Base-by-base conservation (phyloP, 768 basidiomycete genomes). In the Lentinula aciculospora region DNA sequence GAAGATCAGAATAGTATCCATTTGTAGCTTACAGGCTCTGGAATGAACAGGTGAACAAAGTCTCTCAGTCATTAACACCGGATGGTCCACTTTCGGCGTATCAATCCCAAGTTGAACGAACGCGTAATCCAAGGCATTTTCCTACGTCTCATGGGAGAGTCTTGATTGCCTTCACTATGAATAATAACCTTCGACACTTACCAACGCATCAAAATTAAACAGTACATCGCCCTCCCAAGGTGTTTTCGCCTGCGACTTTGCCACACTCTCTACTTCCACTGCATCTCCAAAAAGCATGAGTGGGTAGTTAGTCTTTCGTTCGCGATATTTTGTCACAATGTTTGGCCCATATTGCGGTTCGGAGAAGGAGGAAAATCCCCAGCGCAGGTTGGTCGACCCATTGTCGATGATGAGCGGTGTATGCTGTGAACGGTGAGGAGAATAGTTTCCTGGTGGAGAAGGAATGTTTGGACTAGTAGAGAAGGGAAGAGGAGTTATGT, bases 181-280 rank as follows among this genome's bases (percentile, higher is more conserved):
- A 13, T 37, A 19, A 56, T n/a, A 42, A 25, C 32, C 2, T 48
- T 19, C 7, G n/a, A 5, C 15, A 57, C 56, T 73, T 73, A 98
- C 96, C 80, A 98, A 75, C 25, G 92, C 87, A 72, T 98, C 97
- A 63, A 89, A 91, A 71, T 94, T 94, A 63, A 93, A 78, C 47
- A 98, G 69, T 21, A 97, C 84, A 66, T 98, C 97, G 7, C 93
- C 94, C 68, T 99, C 97, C 88, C 91, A 98, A 55, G 96, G 87
- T 0, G 84, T 85, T 65, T 83, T 86, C 6, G 85, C 79, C 67
- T 91, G 90, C 1, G 84, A 81, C 64, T 88, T 82, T 58, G 92
- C 88, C 10, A 86, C 89, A 39, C 88, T 88, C 68, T 99, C 97
- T 12, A 84, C 76, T 44, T 97, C 95, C 29, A 92, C 83, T 10